Evolutionary conservation across 2,329 filamentous ascomycete species (phyloP).

Genomic region (Diaporthe citriasiana): DNA sequence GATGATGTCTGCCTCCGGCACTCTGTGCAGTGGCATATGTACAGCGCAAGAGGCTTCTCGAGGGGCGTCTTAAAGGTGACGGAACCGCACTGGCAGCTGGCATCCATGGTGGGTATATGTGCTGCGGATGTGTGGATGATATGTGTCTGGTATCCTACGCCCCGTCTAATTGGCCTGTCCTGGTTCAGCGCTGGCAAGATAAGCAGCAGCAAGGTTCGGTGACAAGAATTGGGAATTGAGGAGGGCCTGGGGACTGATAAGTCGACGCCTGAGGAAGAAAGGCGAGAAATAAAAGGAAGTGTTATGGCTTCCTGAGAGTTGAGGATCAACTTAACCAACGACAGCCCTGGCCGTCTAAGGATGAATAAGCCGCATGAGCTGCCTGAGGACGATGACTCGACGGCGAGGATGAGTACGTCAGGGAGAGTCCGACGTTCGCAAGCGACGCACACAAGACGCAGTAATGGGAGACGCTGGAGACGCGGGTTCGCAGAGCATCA

Average conservation of each 20-base stretch:
- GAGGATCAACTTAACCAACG: not conserved
- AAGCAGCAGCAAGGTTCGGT: not conserved
- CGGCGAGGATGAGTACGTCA: constrained; percentile 5
- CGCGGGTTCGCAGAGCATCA: constrained; percentile 24
- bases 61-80: constrained; percentile 74
- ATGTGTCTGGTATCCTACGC: not conserved
- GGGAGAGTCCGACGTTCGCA: constrained; percentile 6
- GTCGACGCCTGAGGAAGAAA: constrained; percentile 6
- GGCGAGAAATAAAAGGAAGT: not conserved
- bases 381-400: constrained; percentile 34
- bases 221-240: not conserved
- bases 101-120: constrained; percentile 62
- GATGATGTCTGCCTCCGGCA: constrained; percentile 76
- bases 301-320: not conserved
- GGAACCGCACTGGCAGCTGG: constrained; percentile 74
- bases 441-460: not conserved
- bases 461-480: constrained; percentile 12
- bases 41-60: constrained; percentile 72
- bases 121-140: not conserved
- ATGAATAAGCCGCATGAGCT: constrained; percentile 27
- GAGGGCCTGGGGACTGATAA: not conserved
- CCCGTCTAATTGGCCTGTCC: constrained; percentile 15
- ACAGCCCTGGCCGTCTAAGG: not conserved
- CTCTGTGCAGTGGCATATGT: constrained; percentile 79
- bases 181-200: not conserved